Conservation (phyloP, 371 early-diverging fungal species). For the Mortierella sp. region DNA sequence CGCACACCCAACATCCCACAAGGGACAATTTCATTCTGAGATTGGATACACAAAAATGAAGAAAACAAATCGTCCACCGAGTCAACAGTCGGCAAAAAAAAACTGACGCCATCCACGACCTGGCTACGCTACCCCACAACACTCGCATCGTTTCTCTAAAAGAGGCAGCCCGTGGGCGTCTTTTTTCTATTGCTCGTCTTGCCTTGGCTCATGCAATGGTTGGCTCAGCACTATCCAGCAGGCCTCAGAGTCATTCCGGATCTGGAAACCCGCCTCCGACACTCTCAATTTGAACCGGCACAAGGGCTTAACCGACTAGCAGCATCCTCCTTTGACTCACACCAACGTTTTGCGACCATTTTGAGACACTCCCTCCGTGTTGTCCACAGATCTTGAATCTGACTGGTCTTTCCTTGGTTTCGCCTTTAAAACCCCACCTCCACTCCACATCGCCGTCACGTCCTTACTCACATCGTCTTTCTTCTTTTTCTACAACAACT, state of each 20-base stretch:
- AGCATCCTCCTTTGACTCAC: background rate
- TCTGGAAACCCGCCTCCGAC: background rate
- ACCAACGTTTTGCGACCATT: background rate
- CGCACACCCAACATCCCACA: constrained; percentile 14
- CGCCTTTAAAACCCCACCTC: background rate
- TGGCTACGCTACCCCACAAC: constrained; percentile 1
- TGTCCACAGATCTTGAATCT: background rate
- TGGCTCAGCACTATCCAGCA: background rate
- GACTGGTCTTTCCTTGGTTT: background rate
- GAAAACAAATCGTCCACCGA: background rate
- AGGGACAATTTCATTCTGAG: background rate
- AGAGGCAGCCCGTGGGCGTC: background rate
- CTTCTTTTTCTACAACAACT: background rate
- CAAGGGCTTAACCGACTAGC: background rate
- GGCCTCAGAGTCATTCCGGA: background rate
- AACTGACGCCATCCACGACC: background rate
- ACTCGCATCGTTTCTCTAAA: background rate
- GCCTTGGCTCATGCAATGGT: background rate
- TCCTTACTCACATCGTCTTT: background rate
- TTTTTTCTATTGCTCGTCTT: background rate
- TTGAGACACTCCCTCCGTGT: background rate
- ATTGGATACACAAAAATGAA: background rate
- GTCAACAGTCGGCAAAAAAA: background rate
- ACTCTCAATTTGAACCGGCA: background rate
- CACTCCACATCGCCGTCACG: background rate